Evolutionary conservation across 2,329 filamentous ascomycete species (phyloP).

Genomic region (Scedosporium minutisporum): DNA sequence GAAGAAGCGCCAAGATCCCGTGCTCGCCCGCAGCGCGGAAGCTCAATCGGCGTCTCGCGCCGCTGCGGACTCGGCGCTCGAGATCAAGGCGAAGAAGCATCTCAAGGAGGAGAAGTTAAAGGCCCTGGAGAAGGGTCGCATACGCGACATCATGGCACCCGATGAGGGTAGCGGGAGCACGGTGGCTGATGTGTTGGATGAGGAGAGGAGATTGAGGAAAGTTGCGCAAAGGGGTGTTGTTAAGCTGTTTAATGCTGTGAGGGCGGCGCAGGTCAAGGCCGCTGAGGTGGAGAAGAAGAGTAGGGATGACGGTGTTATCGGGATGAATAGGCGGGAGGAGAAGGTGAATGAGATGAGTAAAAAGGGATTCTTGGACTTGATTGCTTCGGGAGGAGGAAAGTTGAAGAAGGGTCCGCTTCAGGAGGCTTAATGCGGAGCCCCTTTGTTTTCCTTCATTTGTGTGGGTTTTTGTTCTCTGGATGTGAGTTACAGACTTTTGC

Average conservation of each 20-base stretch:
- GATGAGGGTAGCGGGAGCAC: slow-evolving; percentile 24
- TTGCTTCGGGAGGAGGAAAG: slow-evolving; percentile 54
- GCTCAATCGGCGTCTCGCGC: slow-evolving; percentile 65
- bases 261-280: slow-evolving; percentile 83
- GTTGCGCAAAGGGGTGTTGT: slow-evolving; percentile 89
- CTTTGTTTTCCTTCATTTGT: background rate
- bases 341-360: slow-evolving; percentile 93
- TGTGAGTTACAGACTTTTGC: background rate
- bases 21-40: slow-evolving; percentile 73
- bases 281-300: slow-evolving; percentile 64
- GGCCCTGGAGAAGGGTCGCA: slow-evolving; percentile 74
- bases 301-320: slow-evolving; percentile 64
- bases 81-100: slow-evolving; percentile 69
- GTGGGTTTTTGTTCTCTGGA: background rate
- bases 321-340: slow-evolving; percentile 71
- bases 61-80: slow-evolving; percentile 66
- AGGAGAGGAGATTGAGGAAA: slow-evolving; percentile 74
- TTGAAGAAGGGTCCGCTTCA: slow-evolving; percentile 50
- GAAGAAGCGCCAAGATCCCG: slow-evolving; percentile 74
- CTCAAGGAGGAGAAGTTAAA: slow-evolving; percentile 71
- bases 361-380: slow-evolving; percentile 89
- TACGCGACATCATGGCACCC: slow-evolving; percentile 67
- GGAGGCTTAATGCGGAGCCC: slow-evolving; percentile 33
- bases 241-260: slow-evolving; percentile 91
- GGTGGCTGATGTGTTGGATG: slow-evolving; percentile 49